Conservation (phyloP, 116 monocot species). For the Cymodocea nodosa region DNA sequence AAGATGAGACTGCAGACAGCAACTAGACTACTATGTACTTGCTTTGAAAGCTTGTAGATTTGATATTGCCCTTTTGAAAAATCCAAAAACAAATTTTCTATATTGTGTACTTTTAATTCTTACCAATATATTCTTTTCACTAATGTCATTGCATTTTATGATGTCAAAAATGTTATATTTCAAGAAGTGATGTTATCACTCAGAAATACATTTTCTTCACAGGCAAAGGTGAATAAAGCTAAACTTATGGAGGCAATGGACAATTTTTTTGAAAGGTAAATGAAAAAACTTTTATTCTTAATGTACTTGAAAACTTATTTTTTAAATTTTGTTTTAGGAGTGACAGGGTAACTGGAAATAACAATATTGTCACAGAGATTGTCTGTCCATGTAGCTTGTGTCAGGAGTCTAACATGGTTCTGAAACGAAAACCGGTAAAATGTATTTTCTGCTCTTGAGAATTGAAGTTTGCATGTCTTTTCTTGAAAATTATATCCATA, state of each 20-base stretch:
- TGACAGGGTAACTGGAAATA: slow-evolving; percentile 34
- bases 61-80: too few species aligned
- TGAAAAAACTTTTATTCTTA: neutral
- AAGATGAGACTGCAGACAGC: too few species aligned
- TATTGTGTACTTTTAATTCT: too few species aligned
- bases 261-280: slow-evolving; percentile 75
- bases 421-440: slow-evolving; percentile 54
- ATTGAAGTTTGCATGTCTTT: slow-evolving; percentile 1
- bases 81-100: too few species aligned
- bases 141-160: too few species aligned
- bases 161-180: too few species aligned
- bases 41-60: too few species aligned
- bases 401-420: slow-evolving; percentile 69
- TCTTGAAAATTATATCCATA: neutral
- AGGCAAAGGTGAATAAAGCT: slow-evolving; percentile 66
- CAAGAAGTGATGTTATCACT: too few species aligned
- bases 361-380: slow-evolving; percentile 22
- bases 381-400: slow-evolving; percentile 64
- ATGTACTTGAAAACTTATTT: neutral
- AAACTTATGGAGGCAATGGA: slow-evolving; percentile 88
- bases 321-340: slow-evolving; percentile 28
- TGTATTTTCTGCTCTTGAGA: neutral
- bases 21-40: too few species aligned
- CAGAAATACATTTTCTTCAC: slow-evolving; percentile 1
- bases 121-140: too few species aligned